Conservation (phyloP, 306 rosid genomes). For the Macrotyloma uniflorum region DNA sequence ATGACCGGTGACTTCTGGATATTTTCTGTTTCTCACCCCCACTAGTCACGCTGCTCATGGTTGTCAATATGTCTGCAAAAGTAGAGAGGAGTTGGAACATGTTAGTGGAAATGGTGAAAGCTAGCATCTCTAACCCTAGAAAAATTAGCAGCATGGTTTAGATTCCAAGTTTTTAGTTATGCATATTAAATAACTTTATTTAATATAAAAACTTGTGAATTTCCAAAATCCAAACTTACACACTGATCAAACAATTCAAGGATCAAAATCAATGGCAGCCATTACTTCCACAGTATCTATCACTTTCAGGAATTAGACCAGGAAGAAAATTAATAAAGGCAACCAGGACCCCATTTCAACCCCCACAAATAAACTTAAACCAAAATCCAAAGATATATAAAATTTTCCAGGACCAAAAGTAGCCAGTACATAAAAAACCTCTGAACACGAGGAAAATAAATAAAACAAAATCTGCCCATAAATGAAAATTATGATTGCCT, state of each 20-base stretch:
- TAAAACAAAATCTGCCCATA: not conserved
- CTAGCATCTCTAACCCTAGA: not conserved
- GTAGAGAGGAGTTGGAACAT: not conserved
- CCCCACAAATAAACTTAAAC: not conserved
- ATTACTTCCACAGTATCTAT: not conserved
- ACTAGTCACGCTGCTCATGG: constrained; percentile 49
- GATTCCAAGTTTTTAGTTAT: not conserved
- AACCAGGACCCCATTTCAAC: not conserved
- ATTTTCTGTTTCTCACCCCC: constrained; percentile 47
- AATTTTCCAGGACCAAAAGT: not conserved
- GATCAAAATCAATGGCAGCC: not conserved
- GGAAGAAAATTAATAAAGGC: not conserved
- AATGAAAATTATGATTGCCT: not conserved
- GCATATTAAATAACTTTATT: not conserved
- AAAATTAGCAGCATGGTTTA: not conserved
- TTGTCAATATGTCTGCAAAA: constrained; percentile 36
- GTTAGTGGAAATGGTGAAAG: not conserved
- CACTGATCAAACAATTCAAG: constrained; percentile 5
- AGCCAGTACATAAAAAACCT: not conserved
- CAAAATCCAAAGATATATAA: not conserved
- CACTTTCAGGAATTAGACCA: not conserved
- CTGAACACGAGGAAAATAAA: not conserved
- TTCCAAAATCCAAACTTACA: not conserved
- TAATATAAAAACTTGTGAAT: not conserved
- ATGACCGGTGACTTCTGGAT: constrained; percentile 38